Percentiles rank a stretch among this genome's conserved stretches.
Conservation (phyloP, 2,329 filamentous ascomycete genomes). For the Dryadomyces sulphureus region DNA sequence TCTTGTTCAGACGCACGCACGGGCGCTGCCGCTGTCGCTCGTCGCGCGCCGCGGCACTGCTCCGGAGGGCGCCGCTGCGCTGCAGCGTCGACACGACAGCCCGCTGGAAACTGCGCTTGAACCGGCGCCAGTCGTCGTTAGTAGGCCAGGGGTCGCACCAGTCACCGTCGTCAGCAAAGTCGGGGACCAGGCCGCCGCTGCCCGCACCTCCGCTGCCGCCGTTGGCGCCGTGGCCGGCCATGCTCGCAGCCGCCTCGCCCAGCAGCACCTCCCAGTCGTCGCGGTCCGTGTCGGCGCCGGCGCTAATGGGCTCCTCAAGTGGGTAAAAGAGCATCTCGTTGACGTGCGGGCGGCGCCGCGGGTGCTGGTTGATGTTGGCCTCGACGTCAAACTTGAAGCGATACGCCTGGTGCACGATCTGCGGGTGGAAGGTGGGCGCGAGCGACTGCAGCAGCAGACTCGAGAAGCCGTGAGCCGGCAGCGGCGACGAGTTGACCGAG, state of each 20-base stretch:
- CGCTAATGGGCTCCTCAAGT: constrained; percentile 8
- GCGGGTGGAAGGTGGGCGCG: constrained; percentile 14
- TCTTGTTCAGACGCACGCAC: not conserved
- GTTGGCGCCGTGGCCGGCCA: constrained; percentile 5
- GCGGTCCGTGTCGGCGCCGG: constrained; percentile 13
- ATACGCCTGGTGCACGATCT: constrained; percentile 29
- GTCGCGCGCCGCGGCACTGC: not conserved
- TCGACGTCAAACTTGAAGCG: constrained; percentile 32
- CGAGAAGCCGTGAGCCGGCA: not conserved
- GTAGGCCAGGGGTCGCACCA: constrained; percentile 24
- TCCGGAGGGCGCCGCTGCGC: constrained; percentile 6
- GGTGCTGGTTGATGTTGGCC: constrained; percentile 27
- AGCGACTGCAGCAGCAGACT: not conserved
- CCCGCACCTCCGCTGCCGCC: constrained; percentile 11
- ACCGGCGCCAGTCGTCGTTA: constrained; percentile 24
- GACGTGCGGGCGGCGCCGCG: constrained; percentile 23
- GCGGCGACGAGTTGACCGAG: not conserved
- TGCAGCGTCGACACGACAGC: constrained; percentile 16
- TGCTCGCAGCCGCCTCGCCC: not conserved
- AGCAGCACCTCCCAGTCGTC: constrained; percentile 12
- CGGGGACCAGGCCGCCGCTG: not conserved
- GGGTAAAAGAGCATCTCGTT: constrained; percentile 25
- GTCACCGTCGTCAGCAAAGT: constrained; percentile 12
- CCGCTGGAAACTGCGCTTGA: constrained; percentile 19
- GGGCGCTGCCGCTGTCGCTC: not conserved